These are phyloP conservation scores for Mortierella sp. DNA, from an alignment of 371 early-diverging fungal species.

Conservation along the genomic window DNA sequence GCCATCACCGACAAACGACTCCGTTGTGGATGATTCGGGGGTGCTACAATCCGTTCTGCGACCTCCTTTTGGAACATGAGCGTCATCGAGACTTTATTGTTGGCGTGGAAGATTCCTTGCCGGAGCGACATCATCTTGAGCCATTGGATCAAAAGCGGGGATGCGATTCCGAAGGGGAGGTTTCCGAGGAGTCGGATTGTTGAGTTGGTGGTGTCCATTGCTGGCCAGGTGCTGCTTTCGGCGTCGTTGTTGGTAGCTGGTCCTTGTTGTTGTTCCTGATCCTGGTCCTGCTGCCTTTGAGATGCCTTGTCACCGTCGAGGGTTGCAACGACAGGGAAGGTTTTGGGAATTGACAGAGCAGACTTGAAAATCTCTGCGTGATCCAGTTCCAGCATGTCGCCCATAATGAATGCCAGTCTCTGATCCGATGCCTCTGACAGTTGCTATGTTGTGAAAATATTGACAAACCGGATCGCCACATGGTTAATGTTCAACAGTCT, in stretches of 20 bases:
- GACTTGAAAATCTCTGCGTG: constrained; percentile 56
- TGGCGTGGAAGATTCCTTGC: constrained; percentile 73
- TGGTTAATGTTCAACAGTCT: no score
- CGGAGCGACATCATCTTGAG: constrained; percentile 67
- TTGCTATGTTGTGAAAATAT: constrained; percentile 62
- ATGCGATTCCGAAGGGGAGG: constrained; percentile 85
- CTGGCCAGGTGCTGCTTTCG: neutral
- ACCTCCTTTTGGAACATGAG: constrained; percentile 93
- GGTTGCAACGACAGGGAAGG: neutral
- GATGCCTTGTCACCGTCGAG: neutral
- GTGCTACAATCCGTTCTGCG: constrained; percentile 78
- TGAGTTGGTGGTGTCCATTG: constrained; percentile 14
- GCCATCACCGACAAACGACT: constrained; percentile 83
- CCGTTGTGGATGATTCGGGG: constrained; percentile 65
- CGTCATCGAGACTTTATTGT: constrained; percentile 73
- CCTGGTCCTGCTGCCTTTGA: neutral
- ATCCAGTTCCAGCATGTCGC: constrained; percentile 75
- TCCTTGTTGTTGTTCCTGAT: neutral
- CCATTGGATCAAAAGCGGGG: constrained; percentile 83
- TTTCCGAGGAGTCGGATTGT: constrained; percentile 80
- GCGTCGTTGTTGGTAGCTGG: neutral
- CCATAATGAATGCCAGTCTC: constrained; percentile 69
- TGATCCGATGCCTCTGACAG: constrained; percentile 70
- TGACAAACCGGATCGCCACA: neutral
- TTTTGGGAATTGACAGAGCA: neutral